Percentiles rank a stretch among this genome's conserved stretches.
These are phyloP conservation scores for Mortierella sp. DNA, from an alignment of 371 early-diverging fungal species.

Conservation along the genomic window DNA sequence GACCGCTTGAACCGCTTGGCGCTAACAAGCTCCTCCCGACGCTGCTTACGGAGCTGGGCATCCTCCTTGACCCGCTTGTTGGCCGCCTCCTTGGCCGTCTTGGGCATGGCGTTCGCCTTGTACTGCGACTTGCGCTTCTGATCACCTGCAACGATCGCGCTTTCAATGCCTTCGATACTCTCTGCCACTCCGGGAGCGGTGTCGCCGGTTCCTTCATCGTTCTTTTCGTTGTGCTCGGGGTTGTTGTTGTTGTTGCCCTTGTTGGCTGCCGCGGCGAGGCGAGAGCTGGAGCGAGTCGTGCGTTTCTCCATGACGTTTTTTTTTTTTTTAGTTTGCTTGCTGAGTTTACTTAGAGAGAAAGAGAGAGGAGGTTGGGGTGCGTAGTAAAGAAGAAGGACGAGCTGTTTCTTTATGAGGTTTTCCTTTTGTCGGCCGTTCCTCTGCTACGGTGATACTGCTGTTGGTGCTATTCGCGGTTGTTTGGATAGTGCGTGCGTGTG, in stretches of 20 bases:
- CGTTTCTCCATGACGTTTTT: slow-evolving; percentile 44
- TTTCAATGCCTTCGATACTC: not conserved
- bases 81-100: slow-evolving; percentile 33
- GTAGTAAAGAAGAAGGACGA: not conserved
- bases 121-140: slow-evolving; percentile 41
- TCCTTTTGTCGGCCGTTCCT: not conserved
- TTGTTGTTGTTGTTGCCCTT: not conserved
- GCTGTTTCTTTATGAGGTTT: not conserved
- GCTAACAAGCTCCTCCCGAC: slow-evolving; percentile 43
- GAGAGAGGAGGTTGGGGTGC: not conserved
- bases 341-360: not conserved
- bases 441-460: not conserved
- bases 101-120: slow-evolving; percentile 35
- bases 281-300: slow-evolving; percentile 47
- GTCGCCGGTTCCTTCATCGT: slow-evolving; percentile 8
- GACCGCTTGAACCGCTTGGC: slow-evolving; percentile 51
- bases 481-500: not conserved
- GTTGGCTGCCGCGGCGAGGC: slow-evolving; percentile 23
- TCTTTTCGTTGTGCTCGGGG: slow-evolving; percentile 36
- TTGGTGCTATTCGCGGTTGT: not conserved
- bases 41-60: slow-evolving; percentile 43
- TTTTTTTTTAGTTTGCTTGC: not conserved
- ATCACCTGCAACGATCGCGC: not conserved
- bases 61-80: slow-evolving; percentile 40
- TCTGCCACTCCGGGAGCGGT: not conserved